Conservation (phyloP, 768 basidiomycete species). For the Leucogyrophana mollusca region DNA sequence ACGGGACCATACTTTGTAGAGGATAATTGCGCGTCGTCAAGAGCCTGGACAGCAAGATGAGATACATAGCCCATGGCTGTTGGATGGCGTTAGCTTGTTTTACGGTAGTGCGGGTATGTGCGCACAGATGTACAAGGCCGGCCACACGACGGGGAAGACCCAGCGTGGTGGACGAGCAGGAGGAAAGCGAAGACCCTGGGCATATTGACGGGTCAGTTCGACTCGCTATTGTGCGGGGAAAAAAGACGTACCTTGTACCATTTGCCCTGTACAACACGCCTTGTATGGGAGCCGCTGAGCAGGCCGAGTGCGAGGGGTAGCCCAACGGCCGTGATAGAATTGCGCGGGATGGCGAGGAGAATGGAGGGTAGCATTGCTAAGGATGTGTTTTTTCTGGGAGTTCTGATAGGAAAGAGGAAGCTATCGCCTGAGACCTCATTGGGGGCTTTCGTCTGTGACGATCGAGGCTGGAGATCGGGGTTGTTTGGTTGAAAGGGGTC, state of each 20-base stretch:
- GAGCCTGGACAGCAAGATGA: constrained; percentile 53
- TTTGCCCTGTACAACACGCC: constrained; percentile 43
- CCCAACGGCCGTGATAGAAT: constrained; percentile 56
- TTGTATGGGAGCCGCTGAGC: constrained; percentile 47
- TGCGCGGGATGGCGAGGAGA: constrained; percentile 52
- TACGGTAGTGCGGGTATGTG: neutral
- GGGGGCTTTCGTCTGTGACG: too few species aligned
- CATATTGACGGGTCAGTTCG: neutral
- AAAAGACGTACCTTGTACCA: constrained; percentile 56
- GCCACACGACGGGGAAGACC: constrained; percentile 62
- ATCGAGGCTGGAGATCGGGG: constrained; percentile 9
- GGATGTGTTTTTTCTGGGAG: too few species aligned
- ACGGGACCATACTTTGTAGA: constrained; percentile 36
- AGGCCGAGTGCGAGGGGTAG: constrained; percentile 58
- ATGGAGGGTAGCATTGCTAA: constrained; percentile 39
- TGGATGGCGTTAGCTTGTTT: too few species aligned
- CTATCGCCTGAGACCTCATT: too few species aligned
- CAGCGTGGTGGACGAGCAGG: constrained; percentile 51
- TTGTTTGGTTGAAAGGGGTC: neutral
- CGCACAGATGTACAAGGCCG: constrained; percentile 40
- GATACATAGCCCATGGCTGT: constrained; percentile 67
- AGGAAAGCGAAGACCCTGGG: constrained; percentile 47
- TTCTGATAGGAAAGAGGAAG: too few species aligned
- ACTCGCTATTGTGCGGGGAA: too few species aligned
- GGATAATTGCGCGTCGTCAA: constrained; percentile 44